Conservation (phyloP, 768 basidiomycete species). For the Mycena haematopus region DNA sequence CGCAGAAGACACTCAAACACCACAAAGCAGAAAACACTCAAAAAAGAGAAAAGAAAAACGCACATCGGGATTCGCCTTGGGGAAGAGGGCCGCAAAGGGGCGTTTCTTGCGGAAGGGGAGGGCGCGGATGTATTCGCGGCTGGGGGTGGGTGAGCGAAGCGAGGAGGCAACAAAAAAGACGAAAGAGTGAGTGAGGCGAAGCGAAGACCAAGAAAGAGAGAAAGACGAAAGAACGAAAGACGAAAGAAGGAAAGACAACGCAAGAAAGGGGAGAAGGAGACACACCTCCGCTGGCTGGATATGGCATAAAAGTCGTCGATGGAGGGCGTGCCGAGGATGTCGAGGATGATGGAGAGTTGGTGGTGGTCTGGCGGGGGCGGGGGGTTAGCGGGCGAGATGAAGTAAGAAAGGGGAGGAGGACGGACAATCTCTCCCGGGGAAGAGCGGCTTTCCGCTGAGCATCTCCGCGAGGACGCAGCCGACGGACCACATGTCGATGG, state of each 20-base stretch:
- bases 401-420: slow-evolving; percentile 3
- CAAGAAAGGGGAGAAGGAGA: not conserved
- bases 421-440: slow-evolving; percentile 94
- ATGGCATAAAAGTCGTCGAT: slow-evolving; percentile 97
- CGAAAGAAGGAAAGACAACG: not conserved
- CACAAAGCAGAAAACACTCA: not conserved
- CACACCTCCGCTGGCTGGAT: slow-evolving; percentile 46
- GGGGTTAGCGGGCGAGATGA: not conserved
- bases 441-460: slow-evolving; percentile 89
- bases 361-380: slow-evolving; percentile 93
- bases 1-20: not conserved
- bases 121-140: slow-evolving; percentile 88
- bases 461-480: slow-evolving; percentile 91
- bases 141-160: slow-evolving; percentile 28
- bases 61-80: slow-evolving; percentile 74
- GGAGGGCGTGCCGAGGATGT: slow-evolving; percentile 89
- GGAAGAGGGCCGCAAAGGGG: slow-evolving; percentile 72
- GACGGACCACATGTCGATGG: slow-evolving; percentile 88
- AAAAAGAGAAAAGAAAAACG: slow-evolving; percentile 38
- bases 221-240: not conserved
- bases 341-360: slow-evolving; percentile 90
- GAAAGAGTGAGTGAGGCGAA: not conserved
- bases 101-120: slow-evolving; percentile 86
- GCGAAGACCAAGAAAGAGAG: no score
- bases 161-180: not conserved